Evolutionary conservation across 345 rosid species (phyloP).

Genomic region (Lagerstroemia speciosa): DNA sequence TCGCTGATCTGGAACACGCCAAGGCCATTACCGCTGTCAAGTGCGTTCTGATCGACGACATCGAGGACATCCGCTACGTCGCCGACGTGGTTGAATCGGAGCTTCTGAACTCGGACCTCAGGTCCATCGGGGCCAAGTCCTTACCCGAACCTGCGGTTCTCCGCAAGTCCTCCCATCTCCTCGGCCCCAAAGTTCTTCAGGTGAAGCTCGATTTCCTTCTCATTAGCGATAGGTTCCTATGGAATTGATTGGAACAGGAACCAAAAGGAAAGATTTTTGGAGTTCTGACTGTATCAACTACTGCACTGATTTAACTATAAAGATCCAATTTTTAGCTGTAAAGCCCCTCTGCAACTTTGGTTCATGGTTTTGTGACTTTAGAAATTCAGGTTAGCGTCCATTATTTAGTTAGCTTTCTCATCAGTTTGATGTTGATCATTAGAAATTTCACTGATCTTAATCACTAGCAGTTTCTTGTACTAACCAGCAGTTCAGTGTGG

Average conservation of each 20-base stretch:
- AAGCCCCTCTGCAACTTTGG: neutral
- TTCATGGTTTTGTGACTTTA: neutral
- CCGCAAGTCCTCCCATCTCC: constrained; percentile 47
- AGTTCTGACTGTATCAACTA: neutral
- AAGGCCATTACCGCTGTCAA: constrained; percentile 27
- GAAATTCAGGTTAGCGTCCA: too few relatives aligned
- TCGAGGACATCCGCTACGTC: constrained; percentile 21
- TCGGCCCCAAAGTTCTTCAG: constrained; percentile 81
- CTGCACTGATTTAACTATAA: neutral
- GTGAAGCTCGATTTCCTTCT: constrained; percentile 14
- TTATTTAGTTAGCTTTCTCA: neutral
- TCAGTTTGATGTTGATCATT: neutral
- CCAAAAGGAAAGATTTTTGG: neutral
- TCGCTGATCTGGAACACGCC: constrained; percentile 37
- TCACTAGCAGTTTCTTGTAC: neutral
- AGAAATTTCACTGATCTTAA: neutral
- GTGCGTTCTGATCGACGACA: constrained; percentile 38
- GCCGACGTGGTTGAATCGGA: constrained; percentile 59
- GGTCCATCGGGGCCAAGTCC: constrained; percentile 53
- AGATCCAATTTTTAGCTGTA: neutral
- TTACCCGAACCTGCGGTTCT: constrained; percentile 38
- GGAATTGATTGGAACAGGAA: neutral
- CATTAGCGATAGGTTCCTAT: too few relatives aligned
- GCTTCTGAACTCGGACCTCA: constrained; percentile 68
- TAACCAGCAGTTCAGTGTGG: neutral